Base-by-base conservation (phyloP, 495 filamentous ascomycete species). In the Penicillium subrubescens region DNA sequence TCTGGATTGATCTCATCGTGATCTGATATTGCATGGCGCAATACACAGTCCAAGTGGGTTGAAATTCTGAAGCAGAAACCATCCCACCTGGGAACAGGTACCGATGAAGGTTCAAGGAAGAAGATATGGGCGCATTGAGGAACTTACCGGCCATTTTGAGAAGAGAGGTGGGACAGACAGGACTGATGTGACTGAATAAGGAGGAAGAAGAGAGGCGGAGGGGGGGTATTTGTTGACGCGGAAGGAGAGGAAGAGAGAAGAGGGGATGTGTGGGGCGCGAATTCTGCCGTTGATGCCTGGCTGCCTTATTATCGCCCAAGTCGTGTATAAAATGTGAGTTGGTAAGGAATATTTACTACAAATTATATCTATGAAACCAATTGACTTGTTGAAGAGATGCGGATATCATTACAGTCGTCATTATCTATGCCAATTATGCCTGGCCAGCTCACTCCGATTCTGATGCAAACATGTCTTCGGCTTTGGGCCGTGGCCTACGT, bases 401-500 rank as follows among this genome's bases (percentile, higher is more conserved):
- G 50, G 43, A 57, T 66, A 63, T 67, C 64, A 66, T 67, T 71
- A 53, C 63, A 64, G 34, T 68, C 59, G 39, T 63, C 57, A 33
- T 33, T 54, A 56, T 54, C 50, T 59, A 34, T 41, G 14, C 39
- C 27, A 55, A 19, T 8, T 31, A 58, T 41, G 56, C 19, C 34
- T 35, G 57, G 39, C 41, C 50, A 57, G 19, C 33, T 80, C 61
- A 79, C 51, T 83, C 81, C n/a, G 75, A 75, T 48, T 85, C 83
- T 1, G 84, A 87, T 17, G 91, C 94, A 86, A 97, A 97, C 93
- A 97, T 96, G 71, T 97, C 94, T 70, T 92, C 92, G 5, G 94
- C 94, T 65, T 87, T 92, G 73, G 92, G 91, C 54, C 93, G 86
- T 66, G 85, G 86, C 67, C 79, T 82, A 64, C 79, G 77, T 54